Base-by-base conservation (phyloP, 345 rosid species). In the Salix brachista region DNA sequence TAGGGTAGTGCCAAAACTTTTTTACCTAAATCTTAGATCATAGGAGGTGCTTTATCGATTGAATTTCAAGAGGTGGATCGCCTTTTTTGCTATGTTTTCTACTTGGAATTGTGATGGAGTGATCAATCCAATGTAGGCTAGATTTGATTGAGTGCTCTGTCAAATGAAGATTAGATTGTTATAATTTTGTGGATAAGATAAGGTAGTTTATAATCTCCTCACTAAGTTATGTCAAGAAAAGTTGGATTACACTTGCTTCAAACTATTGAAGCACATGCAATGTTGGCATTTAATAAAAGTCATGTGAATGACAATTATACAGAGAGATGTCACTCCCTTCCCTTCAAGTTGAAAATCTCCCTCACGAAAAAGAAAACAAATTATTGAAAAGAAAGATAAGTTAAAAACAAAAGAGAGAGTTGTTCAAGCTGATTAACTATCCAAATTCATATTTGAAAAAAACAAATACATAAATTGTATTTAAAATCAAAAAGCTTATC, bases 211-310 rank as follows among this genome's bases (percentile, higher is more conserved):
- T n/a, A n/a, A 25, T n/a, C 11, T 4, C 14, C 62, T 7, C 6
- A 3, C 46, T 42, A 42, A 42, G 46, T 42, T 12, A 12, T 42
- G 46, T 42, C 14, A 42, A 10, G 37, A 42, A 25, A 62, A n/a
- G 28, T 19, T 74, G 60, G 48, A 19, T 48, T 44, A 9, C 10
- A 41, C 10, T 65, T 25, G 17, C 71, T 50, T 8, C 21, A 26
- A 69, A 42, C 68, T 23, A 41, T 76, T 39, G n/a, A 50, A 28
- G 65, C 67, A 58, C 73, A 39, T 56, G 73, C 67, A 61, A 58
- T 58, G 67, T 28, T 39, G 71, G 73, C 8, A 23, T 36, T 10
- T 14, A 56, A 21, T 4, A 10, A 71, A 64, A 68, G 73, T 21
- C 19, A 48, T 46, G 68, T 50, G 46, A 17, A 67, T 61, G 68